Percentiles rank a stretch among this genome's conserved stretches.
phyloP scores from a whole-genome alignment of 192 early-diverging fungal species.

The Backusella circina region DNA sequence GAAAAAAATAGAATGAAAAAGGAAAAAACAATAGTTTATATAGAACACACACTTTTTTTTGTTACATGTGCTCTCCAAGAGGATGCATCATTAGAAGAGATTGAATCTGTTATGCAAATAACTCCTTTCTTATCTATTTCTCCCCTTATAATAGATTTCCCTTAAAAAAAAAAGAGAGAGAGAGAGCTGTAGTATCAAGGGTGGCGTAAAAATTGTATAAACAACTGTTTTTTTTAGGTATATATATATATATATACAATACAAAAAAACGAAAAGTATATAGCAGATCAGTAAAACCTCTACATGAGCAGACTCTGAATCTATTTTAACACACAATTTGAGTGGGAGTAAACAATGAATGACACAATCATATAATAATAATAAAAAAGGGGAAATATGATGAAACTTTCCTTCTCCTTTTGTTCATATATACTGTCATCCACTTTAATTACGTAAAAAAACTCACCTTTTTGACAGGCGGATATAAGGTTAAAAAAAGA shows the following conservation, averaged over 20 bases:
- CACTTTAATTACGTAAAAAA: neutral
- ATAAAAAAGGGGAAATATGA: neutral
- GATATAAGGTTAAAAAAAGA: neutral
- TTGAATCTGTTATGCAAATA: neutral
- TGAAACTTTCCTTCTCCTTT: neutral
- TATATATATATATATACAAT: neutral
- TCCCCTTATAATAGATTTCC: neutral
- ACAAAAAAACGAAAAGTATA: neutral
- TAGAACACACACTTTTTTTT: neutral
- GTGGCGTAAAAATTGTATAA: neutral
- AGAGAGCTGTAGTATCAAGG: neutral
- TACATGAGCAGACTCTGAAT: neutral
- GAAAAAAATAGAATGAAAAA: neutral
- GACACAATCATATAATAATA: neutral
- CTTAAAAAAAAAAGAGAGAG: no score
- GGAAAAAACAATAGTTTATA: neutral
- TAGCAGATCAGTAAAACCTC: neutral
- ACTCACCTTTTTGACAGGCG: neutral
- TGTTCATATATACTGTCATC: neutral
- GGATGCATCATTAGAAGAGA: neutral
- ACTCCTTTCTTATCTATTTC: neutral
- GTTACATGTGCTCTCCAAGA: neutral
- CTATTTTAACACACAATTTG: neutral
- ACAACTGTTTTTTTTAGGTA: neutral
- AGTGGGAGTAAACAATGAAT: neutral